These are phyloP conservation scores for Colletotrichum lindemuthianum DNA, from an alignment of 2,329 filamentous ascomycete species.

Conservation along the genomic window DNA sequence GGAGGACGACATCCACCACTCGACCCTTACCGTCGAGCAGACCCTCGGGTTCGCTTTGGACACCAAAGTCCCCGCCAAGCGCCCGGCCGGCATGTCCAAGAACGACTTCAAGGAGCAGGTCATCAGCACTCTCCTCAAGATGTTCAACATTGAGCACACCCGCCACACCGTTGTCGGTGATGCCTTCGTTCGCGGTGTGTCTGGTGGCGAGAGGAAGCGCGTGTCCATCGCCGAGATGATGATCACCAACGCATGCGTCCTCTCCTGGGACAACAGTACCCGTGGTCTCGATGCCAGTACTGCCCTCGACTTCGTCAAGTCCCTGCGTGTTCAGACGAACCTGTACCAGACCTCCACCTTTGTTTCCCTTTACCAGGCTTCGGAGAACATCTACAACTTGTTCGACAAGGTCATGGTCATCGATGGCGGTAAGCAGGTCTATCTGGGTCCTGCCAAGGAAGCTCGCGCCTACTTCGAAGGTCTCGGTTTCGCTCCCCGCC, in stretches of 20 bases:
- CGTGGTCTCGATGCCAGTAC: constrained; percentile 75
- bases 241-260: constrained; percentile 76
- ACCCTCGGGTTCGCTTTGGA: constrained; percentile 87
- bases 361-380: constrained; percentile 87
- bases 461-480: constrained; percentile 80
- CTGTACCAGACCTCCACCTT: constrained; percentile 87
- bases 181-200: constrained; percentile 81
- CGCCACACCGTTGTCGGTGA: constrained; percentile 87
- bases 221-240: constrained; percentile 88
- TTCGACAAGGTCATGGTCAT: constrained; percentile 90
- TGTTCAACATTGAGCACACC: constrained; percentile 95
- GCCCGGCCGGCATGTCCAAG: constrained; percentile 78
- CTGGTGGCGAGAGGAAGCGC: constrained; percentile 81
- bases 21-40: constrained; percentile 87
- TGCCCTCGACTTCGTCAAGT: constrained; percentile 73
- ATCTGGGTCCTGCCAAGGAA: constrained; percentile 74
- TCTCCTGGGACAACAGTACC: constrained; percentile 81
- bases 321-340: constrained; percentile 82
- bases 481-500: constrained; percentile 78
- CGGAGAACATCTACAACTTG: constrained; percentile 80
- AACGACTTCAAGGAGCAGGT: constrained; percentile 81
- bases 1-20: constrained; percentile 86
- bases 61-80: constrained; percentile 84
- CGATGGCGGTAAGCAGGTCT: constrained; percentile 79
- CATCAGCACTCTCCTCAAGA: constrained; percentile 79